These are phyloP conservation scores for Sporothrix pallida DNA, from an alignment of 2,329 filamentous ascomycete species.

Conservation along the genomic window DNA sequence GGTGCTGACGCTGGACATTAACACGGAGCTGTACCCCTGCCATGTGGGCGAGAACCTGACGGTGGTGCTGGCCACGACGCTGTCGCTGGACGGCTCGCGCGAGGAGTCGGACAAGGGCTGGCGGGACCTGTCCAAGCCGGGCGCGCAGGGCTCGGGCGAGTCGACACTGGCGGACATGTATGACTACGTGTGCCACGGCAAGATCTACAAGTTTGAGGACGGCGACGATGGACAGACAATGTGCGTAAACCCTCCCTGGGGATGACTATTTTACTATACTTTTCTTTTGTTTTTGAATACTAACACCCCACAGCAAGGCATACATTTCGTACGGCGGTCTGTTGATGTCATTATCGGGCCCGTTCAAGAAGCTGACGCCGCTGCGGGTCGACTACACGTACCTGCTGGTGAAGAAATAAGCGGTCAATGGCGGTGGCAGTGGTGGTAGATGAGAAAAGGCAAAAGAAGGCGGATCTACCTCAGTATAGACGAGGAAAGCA, in stretches of 20 bases:
- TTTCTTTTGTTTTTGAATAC: too few relatives aligned
- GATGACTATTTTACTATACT: too few relatives aligned
- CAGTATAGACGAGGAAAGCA: neutral
- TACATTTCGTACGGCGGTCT: constrained; percentile 94
- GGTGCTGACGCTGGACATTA: constrained; percentile 86
- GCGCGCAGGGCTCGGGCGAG: constrained; percentile 49
- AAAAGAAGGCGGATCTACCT: neutral
- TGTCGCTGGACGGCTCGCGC: constrained; percentile 84
- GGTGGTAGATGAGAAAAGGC: neutral
- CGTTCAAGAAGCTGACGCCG: constrained; percentile 92
- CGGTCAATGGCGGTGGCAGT: neutral
- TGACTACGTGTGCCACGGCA: constrained; percentile 87
- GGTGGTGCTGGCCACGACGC: constrained; percentile 81
- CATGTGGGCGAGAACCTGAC: constrained; percentile 75
- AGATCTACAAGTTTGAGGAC: constrained; percentile 88
- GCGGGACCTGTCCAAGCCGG: constrained; percentile 70
- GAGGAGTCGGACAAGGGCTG: constrained; percentile 77
- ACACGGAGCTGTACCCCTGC: constrained; percentile 88
- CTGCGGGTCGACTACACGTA: constrained; percentile 94
- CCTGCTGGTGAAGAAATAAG: constrained; percentile 89
- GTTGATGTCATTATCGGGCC: constrained; percentile 87
- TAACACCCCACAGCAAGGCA: constrained; percentile 70
- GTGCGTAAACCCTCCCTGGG: constrained; percentile 60
- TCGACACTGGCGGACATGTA: constrained; percentile 75
- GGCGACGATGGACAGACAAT: constrained; percentile 79